Evolutionary conservation across 1,139 yeast genomes (phyloP).

Genomic region (Yamadazyma atmosphaerica): DNA sequence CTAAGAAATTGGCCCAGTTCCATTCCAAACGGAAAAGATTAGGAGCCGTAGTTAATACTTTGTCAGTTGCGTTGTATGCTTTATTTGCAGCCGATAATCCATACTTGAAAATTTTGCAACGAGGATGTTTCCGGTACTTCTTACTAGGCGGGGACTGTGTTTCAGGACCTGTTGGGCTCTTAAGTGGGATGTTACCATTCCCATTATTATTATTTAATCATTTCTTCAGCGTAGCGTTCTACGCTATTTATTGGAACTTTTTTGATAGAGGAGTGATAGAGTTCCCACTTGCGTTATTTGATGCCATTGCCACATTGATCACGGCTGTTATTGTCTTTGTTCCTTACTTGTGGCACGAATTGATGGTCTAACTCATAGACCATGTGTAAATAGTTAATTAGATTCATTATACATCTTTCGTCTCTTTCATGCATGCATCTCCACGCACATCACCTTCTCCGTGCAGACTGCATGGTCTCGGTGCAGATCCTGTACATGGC

Average conservation of each 20-base stretch:
- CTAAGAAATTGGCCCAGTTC: conserved; percentile 59
- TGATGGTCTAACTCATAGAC: conserved; percentile 18
- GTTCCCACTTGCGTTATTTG: conserved; percentile 72
- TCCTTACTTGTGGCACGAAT: conserved; percentile 64
- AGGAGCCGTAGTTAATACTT: conserved; percentile 83
- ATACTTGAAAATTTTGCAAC: conserved; percentile 68
- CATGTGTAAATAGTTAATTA: background rate
- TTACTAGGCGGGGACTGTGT: conserved; percentile 80
- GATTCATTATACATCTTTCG: no score
- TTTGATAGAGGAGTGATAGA: conserved; percentile 61
- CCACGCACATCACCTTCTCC: no score
- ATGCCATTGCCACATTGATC: conserved; percentile 64
- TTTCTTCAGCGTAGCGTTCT: conserved; percentile 88
- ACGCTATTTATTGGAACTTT: conserved; percentile 72
- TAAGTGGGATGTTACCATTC: conserved; percentile 78
- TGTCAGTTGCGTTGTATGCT: conserved; percentile 86
- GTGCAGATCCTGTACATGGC: background rate
- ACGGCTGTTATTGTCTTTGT: conserved; percentile 80
- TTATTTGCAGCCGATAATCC: conserved; percentile 83
- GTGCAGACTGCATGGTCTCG: no score
- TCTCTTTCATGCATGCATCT: no score
- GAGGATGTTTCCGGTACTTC: conserved; percentile 88
- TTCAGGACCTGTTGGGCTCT: conserved; percentile 75
- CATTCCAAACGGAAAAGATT: conserved; percentile 75
- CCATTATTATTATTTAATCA: conserved; percentile 78